Percentiles rank a stretch among this genome's conserved stretches.
These are phyloP conservation scores for Lactarius sp. DNA, from an alignment of 768 basidiomycete species.

Conservation along the genomic window DNA sequence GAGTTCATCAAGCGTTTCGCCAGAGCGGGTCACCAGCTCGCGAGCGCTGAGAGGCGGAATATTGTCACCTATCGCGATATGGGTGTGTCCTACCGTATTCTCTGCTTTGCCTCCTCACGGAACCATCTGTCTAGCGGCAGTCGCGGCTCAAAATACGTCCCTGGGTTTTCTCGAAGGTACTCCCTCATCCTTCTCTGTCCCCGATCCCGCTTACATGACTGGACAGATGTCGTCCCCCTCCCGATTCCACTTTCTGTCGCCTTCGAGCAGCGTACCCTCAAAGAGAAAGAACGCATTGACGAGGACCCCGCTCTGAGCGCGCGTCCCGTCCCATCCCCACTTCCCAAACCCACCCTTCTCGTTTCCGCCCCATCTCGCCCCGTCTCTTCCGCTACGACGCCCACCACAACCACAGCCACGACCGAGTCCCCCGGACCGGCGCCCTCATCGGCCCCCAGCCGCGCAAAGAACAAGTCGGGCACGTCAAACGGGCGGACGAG, in stretches of 20 bases:
- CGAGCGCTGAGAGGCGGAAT: slow-evolving; percentile 16
- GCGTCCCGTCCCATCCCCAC: slow-evolving; percentile 4
- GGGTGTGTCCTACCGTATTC: slow-evolving; percentile 15
- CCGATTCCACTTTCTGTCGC: slow-evolving; percentile 22
- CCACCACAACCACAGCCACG: slow-evolving; percentile 1
- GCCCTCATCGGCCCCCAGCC: slow-evolving; percentile 5
- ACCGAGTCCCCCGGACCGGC: slow-evolving; percentile 7
- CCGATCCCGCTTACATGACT: neutral
- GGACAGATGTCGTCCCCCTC: slow-evolving; percentile 21
- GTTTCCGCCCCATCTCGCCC: slow-evolving; percentile 9
- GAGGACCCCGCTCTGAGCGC: slow-evolving; percentile 25
- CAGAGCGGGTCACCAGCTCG: slow-evolving; percentile 19
- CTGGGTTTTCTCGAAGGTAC: slow-evolving; percentile 24
- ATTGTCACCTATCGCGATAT: slow-evolving; percentile 25
- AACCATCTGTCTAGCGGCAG: slow-evolving; percentile 3
- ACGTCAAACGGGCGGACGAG: slow-evolving; percentile 19
- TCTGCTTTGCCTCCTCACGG: neutral
- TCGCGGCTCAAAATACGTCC: slow-evolving; percentile 9
- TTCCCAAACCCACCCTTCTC: slow-evolving; percentile 9
- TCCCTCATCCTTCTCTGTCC: neutral
- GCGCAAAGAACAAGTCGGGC: slow-evolving; percentile 12
- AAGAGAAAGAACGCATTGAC: slow-evolving; percentile 24
- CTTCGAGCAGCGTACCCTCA: slow-evolving; percentile 16
- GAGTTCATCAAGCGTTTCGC: slow-evolving; percentile 26
- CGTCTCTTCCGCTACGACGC: slow-evolving; percentile 18